These are phyloP conservation scores for Podila minutissima DNA, from an alignment of 192 early-diverging fungal genomes.

Conservation along the genomic window DNA sequence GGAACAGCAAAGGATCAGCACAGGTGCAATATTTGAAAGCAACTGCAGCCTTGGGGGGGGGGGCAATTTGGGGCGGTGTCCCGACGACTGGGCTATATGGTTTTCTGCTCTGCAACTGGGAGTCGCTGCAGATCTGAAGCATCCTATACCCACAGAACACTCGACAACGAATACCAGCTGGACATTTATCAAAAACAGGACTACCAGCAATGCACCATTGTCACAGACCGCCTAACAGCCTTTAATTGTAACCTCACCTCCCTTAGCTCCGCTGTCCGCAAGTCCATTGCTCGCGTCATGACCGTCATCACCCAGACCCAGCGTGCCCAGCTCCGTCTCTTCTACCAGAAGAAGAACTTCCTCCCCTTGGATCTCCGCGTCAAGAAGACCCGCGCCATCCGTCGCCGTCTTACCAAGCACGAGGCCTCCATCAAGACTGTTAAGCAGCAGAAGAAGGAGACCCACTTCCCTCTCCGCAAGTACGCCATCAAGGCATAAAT, in stretches of 20 bases:
- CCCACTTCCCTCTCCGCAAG: constrained; percentile 93
- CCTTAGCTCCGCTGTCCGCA: constrained; percentile 83
- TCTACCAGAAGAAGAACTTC: constrained; percentile 97
- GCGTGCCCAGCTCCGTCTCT: constrained; percentile 86
- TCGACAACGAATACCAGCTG: no score
- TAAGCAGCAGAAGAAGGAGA: constrained; percentile 89
- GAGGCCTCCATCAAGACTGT: constrained; percentile 87
- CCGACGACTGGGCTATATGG: no score
- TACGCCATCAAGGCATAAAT: constrained; percentile 88
- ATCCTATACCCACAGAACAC: no score
- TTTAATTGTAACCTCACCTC: not conserved
- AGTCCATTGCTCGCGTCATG: constrained; percentile 93
- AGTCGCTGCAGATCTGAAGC: no score
- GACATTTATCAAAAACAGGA: not conserved
- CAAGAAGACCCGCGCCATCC: constrained; percentile 99
- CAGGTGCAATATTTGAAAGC: no score
- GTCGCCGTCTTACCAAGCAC: constrained; percentile 88
- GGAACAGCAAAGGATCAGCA: not conserved
- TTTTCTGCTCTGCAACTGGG: no score
- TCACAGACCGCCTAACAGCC: constrained; percentile 5
- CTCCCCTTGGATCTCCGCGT: constrained; percentile 94
- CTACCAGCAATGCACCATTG: not conserved
- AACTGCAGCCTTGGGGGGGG: no score
- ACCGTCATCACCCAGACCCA: constrained; percentile 96
- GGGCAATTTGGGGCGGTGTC: no score